phyloP scores from a whole-genome alignment of 768 basidiomycete genomes.

The Suillus paluster region DNA sequence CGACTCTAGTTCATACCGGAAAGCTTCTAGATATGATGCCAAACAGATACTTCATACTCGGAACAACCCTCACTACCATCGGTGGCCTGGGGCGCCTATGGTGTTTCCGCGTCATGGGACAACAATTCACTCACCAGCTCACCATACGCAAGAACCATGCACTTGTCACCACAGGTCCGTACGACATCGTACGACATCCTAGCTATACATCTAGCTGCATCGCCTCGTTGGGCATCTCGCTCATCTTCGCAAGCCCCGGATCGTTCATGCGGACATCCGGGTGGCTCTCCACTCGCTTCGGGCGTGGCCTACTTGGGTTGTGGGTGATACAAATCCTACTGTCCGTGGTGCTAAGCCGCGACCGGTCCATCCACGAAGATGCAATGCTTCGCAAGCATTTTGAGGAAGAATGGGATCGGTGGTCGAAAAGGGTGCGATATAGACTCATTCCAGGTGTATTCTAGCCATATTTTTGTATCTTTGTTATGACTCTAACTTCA shows the following conservation, averaged over 20 bases:
- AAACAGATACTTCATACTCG: slow-evolving; percentile 33
- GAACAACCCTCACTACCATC: slow-evolving; percentile 27
- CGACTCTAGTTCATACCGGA: slow-evolving; percentile 22
- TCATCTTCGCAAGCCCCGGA: slow-evolving; percentile 35
- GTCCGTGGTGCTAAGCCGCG: slow-evolving; percentile 30
- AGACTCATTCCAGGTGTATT: slow-evolving; percentile 32
- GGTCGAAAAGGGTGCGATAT: slow-evolving; percentile 27
- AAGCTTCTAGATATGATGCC: slow-evolving; percentile 23
- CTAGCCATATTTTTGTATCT: slow-evolving; percentile 9
- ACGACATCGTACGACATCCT: slow-evolving; percentile 41
- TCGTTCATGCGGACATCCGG: slow-evolving; percentile 31
- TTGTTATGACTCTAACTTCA: neutral
- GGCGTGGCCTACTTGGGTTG: slow-evolving; percentile 24
- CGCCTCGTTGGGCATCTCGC: slow-evolving; percentile 32
- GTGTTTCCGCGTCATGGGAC: slow-evolving; percentile 39
- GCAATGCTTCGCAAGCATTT: slow-evolving; percentile 25
- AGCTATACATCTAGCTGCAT: slow-evolving; percentile 34
- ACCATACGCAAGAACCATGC: slow-evolving; percentile 32
- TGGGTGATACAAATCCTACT: slow-evolving; percentile 34
- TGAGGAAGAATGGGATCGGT: slow-evolving; percentile 27
- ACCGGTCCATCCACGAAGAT: slow-evolving; percentile 32
- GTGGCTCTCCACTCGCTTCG: slow-evolving; percentile 28
- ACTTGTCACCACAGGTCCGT: slow-evolving; percentile 40
- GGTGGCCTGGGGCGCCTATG: slow-evolving; percentile 41
- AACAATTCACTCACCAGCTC: slow-evolving; percentile 41